Base-by-base conservation (phyloP, 2,329 filamentous ascomycete genomes). In the Microdochium bolleyi region DNA sequence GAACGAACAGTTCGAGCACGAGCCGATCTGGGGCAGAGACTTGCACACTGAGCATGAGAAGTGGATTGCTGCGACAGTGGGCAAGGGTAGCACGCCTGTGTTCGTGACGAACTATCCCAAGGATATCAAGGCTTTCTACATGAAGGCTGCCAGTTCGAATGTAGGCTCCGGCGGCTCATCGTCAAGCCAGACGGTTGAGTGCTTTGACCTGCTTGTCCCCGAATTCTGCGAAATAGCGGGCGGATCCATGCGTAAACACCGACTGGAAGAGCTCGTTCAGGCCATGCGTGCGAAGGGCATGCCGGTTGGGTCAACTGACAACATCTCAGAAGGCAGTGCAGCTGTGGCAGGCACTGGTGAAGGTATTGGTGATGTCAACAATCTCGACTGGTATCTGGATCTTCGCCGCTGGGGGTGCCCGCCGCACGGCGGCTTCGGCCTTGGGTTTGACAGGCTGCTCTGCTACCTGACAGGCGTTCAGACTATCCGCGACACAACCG, bases 21-120 rank as follows among this genome's bases (percentile, higher is more conserved):
- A 74, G 49, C 89, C 90, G 3, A 72, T 73, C 2, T 94, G 90
- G 84, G 81, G 84, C 32, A 73, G 76, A 25, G 88, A 88, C 21
- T 77, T 99, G 27, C 89, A 94, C 62, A 87, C 92, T 1, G 92
- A 97, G 67, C 94, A 99, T 71, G 94, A 99, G 71, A 89, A 84
- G 65, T 96, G 85, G 66, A 78, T 99, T 52, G 91, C 94, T 49
- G 76, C 82, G 51, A 56, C 68, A 50, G 69, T 73, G n/a, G 71
- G 71, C 49, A 70, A 73, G 27, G 72, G 73, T 41, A 68, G 67
- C 58, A 73, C 79, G 49, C 94, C 94, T 8, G 78, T 97, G 48
- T 97, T 97, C 66, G 84, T 99, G 58, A 97, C 92, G 14, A 79
- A 96, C 67, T 99, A 96, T 65, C 94, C 94, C n/a, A 82, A 82